Evolutionary conservation across 2,329 filamentous ascomycete species (phyloP).

Genomic region (Hymenoscyphus linearis): DNA sequence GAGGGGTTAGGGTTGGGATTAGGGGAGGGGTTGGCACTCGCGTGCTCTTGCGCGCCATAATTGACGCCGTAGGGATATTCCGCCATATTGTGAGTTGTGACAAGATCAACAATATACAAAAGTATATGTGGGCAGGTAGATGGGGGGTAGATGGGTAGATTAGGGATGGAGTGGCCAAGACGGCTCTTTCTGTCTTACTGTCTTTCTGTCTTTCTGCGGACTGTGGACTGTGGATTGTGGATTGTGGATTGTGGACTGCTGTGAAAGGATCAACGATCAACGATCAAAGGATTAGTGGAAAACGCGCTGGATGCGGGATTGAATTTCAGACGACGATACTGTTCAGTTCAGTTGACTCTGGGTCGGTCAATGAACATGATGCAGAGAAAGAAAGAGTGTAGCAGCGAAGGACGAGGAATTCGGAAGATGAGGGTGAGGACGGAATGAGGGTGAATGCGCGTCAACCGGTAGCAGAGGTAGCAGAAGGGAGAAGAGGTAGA

Average conservation of each 20-base stretch:
- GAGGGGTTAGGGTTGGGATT: conserved; percentile 8
- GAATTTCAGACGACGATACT: conserved; percentile 15
- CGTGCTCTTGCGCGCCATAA: conserved; percentile 24
- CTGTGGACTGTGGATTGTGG: too few species aligned
- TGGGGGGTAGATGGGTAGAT: too few species aligned
- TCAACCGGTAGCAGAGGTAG: too few species aligned
- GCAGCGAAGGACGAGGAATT: conserved; percentile 16
- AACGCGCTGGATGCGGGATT: conserved; percentile 5
- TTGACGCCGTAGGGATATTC: conserved; percentile 41
- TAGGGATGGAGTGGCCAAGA: neutral
- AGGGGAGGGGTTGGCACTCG: conserved; percentile 6
- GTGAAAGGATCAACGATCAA: too few species aligned
- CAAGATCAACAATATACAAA: neutral
- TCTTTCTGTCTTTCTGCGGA: too few species aligned
- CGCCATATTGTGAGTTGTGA: conserved; percentile 40
- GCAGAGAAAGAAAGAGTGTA: conserved; percentile 8
- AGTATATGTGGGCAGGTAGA: too few species aligned
- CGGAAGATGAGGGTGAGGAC: too few species aligned
- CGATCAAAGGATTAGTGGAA: conserved; percentile 14
- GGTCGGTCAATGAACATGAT: conserved; percentile 16
- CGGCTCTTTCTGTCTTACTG: neutral
- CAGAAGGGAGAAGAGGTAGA: neutral
- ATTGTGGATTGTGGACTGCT: too few species aligned
- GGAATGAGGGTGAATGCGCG: too few species aligned
- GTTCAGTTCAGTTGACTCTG: conserved; percentile 20